Conservation (phyloP, 2,329 filamentous ascomycete species). For the Ascochyta pisi region DNA sequence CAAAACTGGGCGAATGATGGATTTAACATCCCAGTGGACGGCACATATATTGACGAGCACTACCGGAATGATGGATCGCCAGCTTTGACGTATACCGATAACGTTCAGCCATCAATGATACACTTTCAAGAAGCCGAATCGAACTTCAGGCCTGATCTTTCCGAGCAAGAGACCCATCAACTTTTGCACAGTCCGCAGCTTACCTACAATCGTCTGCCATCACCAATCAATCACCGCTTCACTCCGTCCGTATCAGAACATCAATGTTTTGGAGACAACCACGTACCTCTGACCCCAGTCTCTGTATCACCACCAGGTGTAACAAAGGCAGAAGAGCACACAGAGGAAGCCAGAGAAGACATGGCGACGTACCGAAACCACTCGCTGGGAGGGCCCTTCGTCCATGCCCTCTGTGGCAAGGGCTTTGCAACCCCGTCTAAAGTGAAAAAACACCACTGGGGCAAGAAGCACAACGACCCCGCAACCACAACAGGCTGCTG, state of each 20-base stretch:
- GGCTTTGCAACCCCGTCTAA: slow-evolving; percentile 28
- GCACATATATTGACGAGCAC: not conserved
- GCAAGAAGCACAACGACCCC: slow-evolving; percentile 29
- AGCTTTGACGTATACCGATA: not conserved
- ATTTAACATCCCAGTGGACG: not conserved
- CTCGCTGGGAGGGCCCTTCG: slow-evolving; percentile 16
- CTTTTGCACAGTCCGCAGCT: not conserved
- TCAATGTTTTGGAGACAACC: not conserved
- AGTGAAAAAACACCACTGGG: slow-evolving; percentile 48
- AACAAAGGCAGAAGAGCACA: not conserved
- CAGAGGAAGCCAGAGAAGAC: not conserved
- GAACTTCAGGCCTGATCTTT: not conserved
- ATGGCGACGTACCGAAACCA: not conserved
- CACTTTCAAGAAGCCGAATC: not conserved
- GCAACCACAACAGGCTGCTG: slow-evolving; percentile 42
- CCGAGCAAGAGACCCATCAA: not conserved
- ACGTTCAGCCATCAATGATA: not conserved
- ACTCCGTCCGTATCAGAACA: not conserved
- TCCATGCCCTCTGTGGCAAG: slow-evolving; percentile 42
- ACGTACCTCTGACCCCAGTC: not conserved
- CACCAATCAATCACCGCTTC: not conserved
- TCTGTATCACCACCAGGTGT: not conserved
- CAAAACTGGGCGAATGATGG: not conserved
- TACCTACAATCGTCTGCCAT: not conserved
- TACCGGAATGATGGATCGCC: not conserved